Percentiles rank a stretch among this genome's conserved stretches.
Evolutionary conservation across 331 rosid genomes (phyloP).

Genomic region (Phaseolus coccineus): DNA sequence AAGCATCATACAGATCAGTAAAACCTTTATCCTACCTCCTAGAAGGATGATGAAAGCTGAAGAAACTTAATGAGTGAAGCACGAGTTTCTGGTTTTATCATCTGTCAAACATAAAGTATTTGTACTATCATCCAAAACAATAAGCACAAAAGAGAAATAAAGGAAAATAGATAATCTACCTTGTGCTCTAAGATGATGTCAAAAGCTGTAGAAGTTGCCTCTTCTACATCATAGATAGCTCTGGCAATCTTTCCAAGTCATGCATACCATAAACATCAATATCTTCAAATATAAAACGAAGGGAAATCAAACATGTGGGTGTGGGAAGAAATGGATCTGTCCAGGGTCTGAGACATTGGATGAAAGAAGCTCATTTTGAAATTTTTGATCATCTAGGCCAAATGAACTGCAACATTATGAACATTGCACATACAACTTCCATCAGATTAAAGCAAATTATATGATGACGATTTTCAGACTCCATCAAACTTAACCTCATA

Average conservation of each 20-base stretch:
- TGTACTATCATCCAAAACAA: slow-evolving; percentile 37
- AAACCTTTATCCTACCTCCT: slow-evolving; percentile 61
- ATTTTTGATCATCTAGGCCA: slow-evolving; percentile 85
- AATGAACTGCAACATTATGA: slow-evolving; percentile 65
- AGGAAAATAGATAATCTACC: slow-evolving; percentile 52
- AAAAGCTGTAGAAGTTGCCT: no score
- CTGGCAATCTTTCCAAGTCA: slow-evolving; percentile 71
- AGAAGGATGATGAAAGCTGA: slow-evolving; percentile 96
- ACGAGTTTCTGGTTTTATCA: slow-evolving; percentile 86
- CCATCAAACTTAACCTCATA: neutral
- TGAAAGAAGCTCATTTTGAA: slow-evolving; percentile 83
- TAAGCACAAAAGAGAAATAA: slow-evolving; percentile 22
- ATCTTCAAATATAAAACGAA: slow-evolving; percentile 37
- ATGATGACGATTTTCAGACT: slow-evolving; percentile 12
- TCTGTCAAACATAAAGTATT: slow-evolving; percentile 53
- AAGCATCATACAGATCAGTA: neutral
- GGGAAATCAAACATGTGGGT: slow-evolving; percentile 32
- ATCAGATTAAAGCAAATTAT: slow-evolving; percentile 21
- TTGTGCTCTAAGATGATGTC: slow-evolving; percentile 79
- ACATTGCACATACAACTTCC: no score
- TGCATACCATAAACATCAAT: slow-evolving; percentile 43
- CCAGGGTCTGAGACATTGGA: slow-evolving; percentile 81
- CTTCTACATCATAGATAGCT: slow-evolving; percentile 96
- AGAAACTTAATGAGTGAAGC: slow-evolving; percentile 81
- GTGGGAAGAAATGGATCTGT: slow-evolving; percentile 65